phyloP scores from a whole-genome alignment of 2,329 filamentous ascomycete species.

The Penicillium sp. region DNA sequence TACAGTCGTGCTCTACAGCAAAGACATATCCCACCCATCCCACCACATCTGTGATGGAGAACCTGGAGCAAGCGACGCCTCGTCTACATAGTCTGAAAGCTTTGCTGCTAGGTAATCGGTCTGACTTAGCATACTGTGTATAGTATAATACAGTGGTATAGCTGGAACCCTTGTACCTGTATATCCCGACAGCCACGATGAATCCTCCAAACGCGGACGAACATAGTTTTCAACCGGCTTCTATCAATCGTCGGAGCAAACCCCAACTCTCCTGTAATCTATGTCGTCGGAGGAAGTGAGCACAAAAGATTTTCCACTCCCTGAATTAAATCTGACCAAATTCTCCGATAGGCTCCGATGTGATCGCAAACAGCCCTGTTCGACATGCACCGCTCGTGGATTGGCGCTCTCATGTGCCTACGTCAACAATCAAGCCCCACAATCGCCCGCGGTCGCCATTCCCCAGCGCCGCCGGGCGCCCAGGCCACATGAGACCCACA shows the following conservation, averaged over 20 bases:
- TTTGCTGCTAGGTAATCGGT: not conserved
- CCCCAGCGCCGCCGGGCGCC: not conserved
- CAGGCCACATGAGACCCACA: not conserved
- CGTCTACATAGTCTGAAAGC: too few relatives aligned
- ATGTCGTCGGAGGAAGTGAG: constrained; percentile 40
- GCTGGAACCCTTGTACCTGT: not conserved
- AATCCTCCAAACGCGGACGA: not conserved
- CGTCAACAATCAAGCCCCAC: not conserved
- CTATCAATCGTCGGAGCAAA: constrained; percentile 29
- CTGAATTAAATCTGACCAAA: not conserved
- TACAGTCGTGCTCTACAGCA: not conserved
- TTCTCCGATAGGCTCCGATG: not conserved
- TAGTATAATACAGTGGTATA: not conserved
- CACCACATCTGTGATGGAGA: not conserved
- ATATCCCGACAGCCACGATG: not conserved
- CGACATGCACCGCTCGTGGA: not conserved
- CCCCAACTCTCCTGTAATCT: constrained; percentile 38
- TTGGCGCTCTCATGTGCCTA: not conserved
- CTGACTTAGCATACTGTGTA: not conserved
- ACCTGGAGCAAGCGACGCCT: not conserved
- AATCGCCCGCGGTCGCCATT: too few relatives aligned
- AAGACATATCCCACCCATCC: not conserved
- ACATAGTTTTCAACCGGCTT: not conserved
- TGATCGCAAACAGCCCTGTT: not conserved
- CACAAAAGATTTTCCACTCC: not conserved